Evolutionary conservation across 1,284 basidiomycete species (phyloP).

Genomic region (Marasmius oreades): DNA sequence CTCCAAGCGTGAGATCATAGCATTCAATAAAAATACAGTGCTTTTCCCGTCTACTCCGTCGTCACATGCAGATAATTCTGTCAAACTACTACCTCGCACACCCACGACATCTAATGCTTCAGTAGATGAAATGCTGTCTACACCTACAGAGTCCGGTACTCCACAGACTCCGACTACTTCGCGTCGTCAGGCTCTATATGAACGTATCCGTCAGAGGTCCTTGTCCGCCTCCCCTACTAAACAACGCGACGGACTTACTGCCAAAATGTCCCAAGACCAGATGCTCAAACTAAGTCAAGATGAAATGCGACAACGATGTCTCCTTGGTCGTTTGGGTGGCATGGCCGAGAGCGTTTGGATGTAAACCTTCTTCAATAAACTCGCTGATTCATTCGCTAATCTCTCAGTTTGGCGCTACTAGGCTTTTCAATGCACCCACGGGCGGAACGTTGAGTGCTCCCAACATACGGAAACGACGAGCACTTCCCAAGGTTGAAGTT

Average conservation of each 20-base stretch:
- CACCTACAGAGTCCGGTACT: slow-evolving; percentile 47
- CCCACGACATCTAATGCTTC: slow-evolving; percentile 39
- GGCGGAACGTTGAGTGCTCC: slow-evolving; percentile 45
- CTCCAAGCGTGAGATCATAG: slow-evolving; percentile 35
- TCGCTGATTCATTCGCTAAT: slow-evolving; percentile 6
- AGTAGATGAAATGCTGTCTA: slow-evolving; percentile 29
- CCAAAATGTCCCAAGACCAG: slow-evolving; percentile 57
- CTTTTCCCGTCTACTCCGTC: slow-evolving; percentile 56
- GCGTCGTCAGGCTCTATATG: slow-evolving; percentile 71
- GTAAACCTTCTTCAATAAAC: slow-evolving; percentile 36
- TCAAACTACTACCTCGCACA: slow-evolving; percentile 41
- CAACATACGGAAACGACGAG: slow-evolving; percentile 60
- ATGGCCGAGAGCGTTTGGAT: slow-evolving; percentile 87
- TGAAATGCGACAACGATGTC: slow-evolving; percentile 66
- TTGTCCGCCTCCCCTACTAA: slow-evolving; percentile 55
- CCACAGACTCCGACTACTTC: slow-evolving; percentile 69
- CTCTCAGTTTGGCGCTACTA: slow-evolving; percentile 25
- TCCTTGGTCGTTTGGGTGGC: slow-evolving; percentile 70
- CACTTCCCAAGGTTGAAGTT: slow-evolving; percentile 63
- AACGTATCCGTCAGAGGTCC: slow-evolving; percentile 70
- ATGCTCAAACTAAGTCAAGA: slow-evolving; percentile 70
- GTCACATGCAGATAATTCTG: slow-evolving; percentile 28
- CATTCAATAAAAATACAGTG: neutral
- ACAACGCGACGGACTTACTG: slow-evolving; percentile 32
- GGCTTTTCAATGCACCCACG: slow-evolving; percentile 61